Base-by-base conservation (phyloP, 257 asterid species). In the Penstemon newberryi region DNA sequence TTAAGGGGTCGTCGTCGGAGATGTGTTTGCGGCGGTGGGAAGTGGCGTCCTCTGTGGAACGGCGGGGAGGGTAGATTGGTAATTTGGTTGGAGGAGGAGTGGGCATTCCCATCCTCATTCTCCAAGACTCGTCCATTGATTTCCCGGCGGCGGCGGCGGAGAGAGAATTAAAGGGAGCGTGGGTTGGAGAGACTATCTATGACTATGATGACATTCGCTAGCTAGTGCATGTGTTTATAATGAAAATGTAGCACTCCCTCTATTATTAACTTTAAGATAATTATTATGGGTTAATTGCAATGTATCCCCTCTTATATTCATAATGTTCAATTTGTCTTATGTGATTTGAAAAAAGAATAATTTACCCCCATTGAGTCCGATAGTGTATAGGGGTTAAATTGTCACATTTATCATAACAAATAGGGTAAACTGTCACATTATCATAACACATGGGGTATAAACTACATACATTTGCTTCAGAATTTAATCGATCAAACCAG, bases 91-190 rank as follows among this genome's bases (percentile, higher is more conserved):
- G 75, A 15, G 75, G 70, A n/a, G 71, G 70, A 13, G 80, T 64
- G 40, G 80, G 88, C 82, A 78, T 83, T 70, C 96, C 88, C 79
- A 75, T 79, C 77, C 85, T 82, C 82, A 70, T 77, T 56, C 88
- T 82, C 95, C 96, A 80, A 0, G 93, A 81, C 50, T 86, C 89
- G 74, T 86, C 91, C 96, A 89, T 88, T 11, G 43, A 33, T 33
- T 60, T n/a, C 36, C 61, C 75, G 72, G 76, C 61, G 65, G 70
- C 60, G 79, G 63, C 3, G 47, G 63, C 10, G 13, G 66, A 41
- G 74, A 36, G 18, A 25, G 33, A 25, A 25, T 25, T 1, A 25
- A 25, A 25, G 33, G 33, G 18, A 15, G 18, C 18, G 18, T 15
- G 18, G 18, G 49, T 8, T 60, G 74, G 68, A 61, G 74, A 65